Evolutionary conservation across 768 basidiomycete genomes (phyloP), one percentile per base, ranked within the genome.

Genomic region (Suillus alpinus): DNA sequence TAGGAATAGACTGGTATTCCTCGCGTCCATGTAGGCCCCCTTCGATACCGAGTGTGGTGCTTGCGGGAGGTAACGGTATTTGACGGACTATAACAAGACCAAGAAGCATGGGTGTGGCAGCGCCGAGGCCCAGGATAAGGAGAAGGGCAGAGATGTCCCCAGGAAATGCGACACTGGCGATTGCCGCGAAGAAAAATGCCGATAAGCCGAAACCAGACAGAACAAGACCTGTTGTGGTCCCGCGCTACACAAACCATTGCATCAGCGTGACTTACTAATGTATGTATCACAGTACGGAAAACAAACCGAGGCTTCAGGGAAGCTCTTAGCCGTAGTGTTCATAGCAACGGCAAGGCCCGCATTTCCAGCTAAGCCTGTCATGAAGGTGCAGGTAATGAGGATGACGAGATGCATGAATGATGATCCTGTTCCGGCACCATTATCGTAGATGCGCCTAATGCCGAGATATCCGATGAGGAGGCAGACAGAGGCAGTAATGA

Each of bases 141-240:
- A 98, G 74, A 67, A 96, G 89, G 1, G 86, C 81, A 0, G 88
- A 89, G 0, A 90, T 91, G 66, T 94, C 81, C 0, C 91, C 93
- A 0, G 90, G 86, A 67, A 86, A 95, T 46, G 87, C 71, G 0
- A 83, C 67, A 59, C 88, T 87, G 0, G 92, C 86, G 40, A 95
- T 75, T 1, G 86, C 81, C 13, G 92, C 91, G 75, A 95, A 97
- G 63, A 91, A 79, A 78, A 96, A 96, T 0, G 95, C 95, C 0
- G 92, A 94, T 16, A 98, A 83, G 0, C 95, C 94, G 63, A 92
- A 94, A 36, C 92, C 94, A 0, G 92, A 92, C 20, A 94, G 74
- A 37, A 95, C 93, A 9, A 93, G 70, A 2, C 89, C 88, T 0
- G 89, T 92, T 9, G 86, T 83, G 0, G 86, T 86, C 12, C 88